These are phyloP conservation scores for Musa schizocarpa DNA, from an alignment of 176 grass and related monocot genomes.

Conservation along the genomic window DNA sequence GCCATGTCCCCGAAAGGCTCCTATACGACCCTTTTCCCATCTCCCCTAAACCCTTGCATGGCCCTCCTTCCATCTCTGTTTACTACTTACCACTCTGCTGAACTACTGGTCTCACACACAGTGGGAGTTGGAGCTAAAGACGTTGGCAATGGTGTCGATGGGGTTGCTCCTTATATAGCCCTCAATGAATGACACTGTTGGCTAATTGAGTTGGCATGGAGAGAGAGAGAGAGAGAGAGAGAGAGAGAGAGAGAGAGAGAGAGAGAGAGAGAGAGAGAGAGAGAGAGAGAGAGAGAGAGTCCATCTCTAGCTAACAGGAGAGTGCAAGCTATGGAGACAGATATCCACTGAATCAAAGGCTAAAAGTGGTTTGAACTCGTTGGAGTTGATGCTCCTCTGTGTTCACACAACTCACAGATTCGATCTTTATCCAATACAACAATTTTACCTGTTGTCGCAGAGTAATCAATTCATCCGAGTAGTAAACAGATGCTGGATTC, in stretches of 20 bases:
- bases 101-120: too few species aligned
- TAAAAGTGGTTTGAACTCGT: conserved; percentile 5
- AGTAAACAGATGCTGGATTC: not conserved
- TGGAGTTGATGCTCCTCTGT: not conserved
- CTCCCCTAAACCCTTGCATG: conserved; percentile 8
- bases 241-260: too few species aligned
- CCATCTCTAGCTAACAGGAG: too few species aligned
- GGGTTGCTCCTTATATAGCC: too few species aligned
- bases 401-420: not conserved
- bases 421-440: not conserved
- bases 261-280: too few species aligned
- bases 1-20: conserved; percentile 4
- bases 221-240: too few species aligned
- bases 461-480: conserved; percentile 6
- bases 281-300: too few species aligned
- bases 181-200: too few species aligned
- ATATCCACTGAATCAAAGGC: conserved; percentile 5
- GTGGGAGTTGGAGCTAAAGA: too few species aligned
- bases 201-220: too few species aligned
- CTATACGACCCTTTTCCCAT: conserved; percentile 4
- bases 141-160: too few species aligned
- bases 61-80: conserved; percentile 1
- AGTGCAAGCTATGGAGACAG: not conserved
- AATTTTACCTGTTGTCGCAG: not conserved
- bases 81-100: not conserved